Base-by-base conservation (phyloP, 2,329 filamentous ascomycete species). In the Colletotrichum tropicale region DNA sequence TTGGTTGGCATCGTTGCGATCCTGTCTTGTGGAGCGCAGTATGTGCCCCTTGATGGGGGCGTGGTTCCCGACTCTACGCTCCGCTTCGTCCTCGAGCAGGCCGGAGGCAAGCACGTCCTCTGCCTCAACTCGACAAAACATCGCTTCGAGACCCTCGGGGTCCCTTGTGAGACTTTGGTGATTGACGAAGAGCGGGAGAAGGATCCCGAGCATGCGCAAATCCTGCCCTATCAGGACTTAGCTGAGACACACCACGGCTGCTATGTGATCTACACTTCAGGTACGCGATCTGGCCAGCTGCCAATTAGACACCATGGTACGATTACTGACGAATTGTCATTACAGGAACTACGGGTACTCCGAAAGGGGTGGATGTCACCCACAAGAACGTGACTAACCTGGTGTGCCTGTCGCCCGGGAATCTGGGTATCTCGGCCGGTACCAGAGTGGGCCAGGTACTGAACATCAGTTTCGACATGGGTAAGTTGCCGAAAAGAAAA, bases 381-480 rank as follows among this genome's bases (percentile, higher is more conserved):
- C 91, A 93, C 38, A 66, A 62, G 12, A 71, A 75, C 34, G 77
- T 76, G 26, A 77, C 76, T 24, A 78, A 76, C 38, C 52, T 62
- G 28, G 60, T 65, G 18, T 66, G 48, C 56, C 56, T 26, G 9
- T 69, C 55, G 15, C 74, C 52, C n/a, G 69, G 61, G 5, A 87
- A 86, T 69, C 80, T 92, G 26, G 87, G 87, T 5, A 88, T 92
- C 65, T 82, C 78, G 13, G 80, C 84, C 3, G 90, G 90, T 13
- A 88, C 85, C 7, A 86, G 86, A 13, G 90, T 92, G 8, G 89
- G 87, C 3, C 89, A 91, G 71, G 84, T 91, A 5, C 83, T 92
- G 55, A 91, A 89, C 75, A 87, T 92, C 55, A 89, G 88, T 65
- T 92, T 92, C 77, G 91, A 92, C 76, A 92, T 92, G 90, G 89